Conservation (phyloP, 2,329 filamentous ascomycete genomes). For the Colletotrichum theobromicola region DNA sequence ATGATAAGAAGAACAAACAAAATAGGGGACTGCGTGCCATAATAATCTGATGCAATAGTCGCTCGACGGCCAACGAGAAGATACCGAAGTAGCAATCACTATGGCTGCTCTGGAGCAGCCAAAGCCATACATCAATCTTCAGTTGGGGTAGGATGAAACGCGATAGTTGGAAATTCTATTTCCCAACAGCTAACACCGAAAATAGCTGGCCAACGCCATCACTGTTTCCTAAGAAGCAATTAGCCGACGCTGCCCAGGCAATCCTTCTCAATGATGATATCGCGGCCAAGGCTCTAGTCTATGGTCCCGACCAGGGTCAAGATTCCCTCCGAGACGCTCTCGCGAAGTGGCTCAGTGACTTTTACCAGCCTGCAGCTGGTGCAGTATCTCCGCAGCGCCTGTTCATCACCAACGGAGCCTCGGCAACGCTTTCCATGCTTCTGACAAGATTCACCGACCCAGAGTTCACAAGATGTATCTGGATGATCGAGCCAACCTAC, state of each 20-base stretch:
- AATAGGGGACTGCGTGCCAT: not conserved
- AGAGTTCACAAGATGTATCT: not conserved
- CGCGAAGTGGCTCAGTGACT: not conserved
- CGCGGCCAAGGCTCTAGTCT: not conserved
- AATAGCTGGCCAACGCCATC: not conserved
- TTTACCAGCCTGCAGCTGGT: not conserved
- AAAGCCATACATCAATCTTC: not conserved
- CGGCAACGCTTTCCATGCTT: not conserved
- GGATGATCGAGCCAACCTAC: not conserved
- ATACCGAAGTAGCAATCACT: not conserved
- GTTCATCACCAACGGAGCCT: not conserved
- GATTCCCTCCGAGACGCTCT: not conserved
- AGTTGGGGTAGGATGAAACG: not conserved
- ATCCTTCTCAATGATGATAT: not conserved
- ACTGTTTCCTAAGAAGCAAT: not conserved
- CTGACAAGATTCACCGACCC: not conserved
- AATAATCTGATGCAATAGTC: not conserved
- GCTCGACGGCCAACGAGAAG: rapidly evolving
- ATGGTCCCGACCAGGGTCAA: not conserved
- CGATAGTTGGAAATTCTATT: not conserved
- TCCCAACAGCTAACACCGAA: not conserved
- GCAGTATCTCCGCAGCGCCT: not conserved
- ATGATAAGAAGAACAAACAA: not conserved
- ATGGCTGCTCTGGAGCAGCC: too few species aligned
- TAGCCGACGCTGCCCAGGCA: not conserved